Evolutionary conservation across 225 moss, liverwort and hornwort genomes (phyloP).

Genomic region (Neckera pumila): DNA sequence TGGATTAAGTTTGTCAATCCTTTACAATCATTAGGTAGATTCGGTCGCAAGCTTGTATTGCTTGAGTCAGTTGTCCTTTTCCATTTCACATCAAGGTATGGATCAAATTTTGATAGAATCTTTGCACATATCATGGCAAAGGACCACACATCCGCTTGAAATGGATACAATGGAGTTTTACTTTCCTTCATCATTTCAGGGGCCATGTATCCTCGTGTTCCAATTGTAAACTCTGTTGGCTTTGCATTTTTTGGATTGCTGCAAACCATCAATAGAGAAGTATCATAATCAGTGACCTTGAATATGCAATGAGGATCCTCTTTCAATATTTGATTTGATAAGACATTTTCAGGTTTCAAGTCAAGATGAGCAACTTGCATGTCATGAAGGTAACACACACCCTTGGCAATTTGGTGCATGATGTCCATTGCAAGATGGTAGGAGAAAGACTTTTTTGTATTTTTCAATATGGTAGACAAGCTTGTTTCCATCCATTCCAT

Average conservation of each 20-base stretch:
- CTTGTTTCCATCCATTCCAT: neutral
- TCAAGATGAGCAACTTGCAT: neutral
- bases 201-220: neutral
- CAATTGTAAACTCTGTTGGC: neutral
- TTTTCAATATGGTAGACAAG: neutral
- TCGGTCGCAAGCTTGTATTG: neutral
- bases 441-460: neutral
- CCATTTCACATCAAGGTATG: neutral
- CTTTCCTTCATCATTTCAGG: neutral
- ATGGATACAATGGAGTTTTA: neutral
- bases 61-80: accelerated
- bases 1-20: neutral
- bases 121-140: neutral
- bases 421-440: neutral
- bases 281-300: neutral
- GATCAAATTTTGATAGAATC: neutral
- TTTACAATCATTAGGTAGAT: neutral
- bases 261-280: neutral
- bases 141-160: neutral
- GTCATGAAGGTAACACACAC: neutral
- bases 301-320: neutral
- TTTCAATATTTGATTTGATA: accelerated
- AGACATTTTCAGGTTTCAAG: neutral
- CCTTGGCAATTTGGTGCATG: neutral
- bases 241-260: neutral